Evolutionary conservation across 2,329 filamentous ascomycete genomes (phyloP).

Genomic region (Pezicula carpinea): DNA sequence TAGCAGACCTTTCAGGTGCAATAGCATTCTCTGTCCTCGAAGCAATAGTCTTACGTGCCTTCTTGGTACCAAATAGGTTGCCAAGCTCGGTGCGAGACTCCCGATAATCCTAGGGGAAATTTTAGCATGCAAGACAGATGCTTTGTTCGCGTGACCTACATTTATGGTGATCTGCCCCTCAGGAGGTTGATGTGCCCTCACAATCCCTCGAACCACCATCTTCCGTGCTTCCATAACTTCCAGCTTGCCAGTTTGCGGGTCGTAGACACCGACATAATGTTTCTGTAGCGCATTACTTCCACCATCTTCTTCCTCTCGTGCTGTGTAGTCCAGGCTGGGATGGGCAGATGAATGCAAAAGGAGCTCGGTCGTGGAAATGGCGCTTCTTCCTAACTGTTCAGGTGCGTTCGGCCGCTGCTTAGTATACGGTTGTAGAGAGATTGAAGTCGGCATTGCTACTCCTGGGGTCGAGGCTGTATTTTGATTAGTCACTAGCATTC

Average conservation of each 20-base stretch:
- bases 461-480: conserved; percentile 29
- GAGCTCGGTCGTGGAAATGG: conserved; percentile 38
- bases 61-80: conserved; percentile 79
- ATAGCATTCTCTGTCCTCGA: conserved; percentile 70
- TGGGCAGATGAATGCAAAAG: conserved; percentile 54
- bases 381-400: conserved; percentile 16
- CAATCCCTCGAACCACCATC: conserved; percentile 55
- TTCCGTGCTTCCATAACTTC: conserved; percentile 60
- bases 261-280: conserved; percentile 62
- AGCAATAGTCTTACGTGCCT: conserved; percentile 73
- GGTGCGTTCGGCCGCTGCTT: conserved; percentile 22
- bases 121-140: conserved; percentile 9
- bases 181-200: conserved; percentile 49
- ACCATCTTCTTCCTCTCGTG: conserved; percentile 44
- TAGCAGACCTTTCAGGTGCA: conserved; percentile 29
- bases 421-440: conserved; percentile 27
- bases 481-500: not conserved
- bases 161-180: conserved; percentile 40
- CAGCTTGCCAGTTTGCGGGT: conserved; percentile 53
- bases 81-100: conserved; percentile 66
- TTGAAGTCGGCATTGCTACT: conserved; percentile 26
- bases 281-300: conserved; percentile 44
- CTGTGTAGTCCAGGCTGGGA: conserved; percentile 55
- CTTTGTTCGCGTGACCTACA: conserved; percentile 10
- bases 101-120: conserved; percentile 43